phyloP scores from a whole-genome alignment of 495 filamentous ascomycete species.

The Daldinia childiae region DNA sequence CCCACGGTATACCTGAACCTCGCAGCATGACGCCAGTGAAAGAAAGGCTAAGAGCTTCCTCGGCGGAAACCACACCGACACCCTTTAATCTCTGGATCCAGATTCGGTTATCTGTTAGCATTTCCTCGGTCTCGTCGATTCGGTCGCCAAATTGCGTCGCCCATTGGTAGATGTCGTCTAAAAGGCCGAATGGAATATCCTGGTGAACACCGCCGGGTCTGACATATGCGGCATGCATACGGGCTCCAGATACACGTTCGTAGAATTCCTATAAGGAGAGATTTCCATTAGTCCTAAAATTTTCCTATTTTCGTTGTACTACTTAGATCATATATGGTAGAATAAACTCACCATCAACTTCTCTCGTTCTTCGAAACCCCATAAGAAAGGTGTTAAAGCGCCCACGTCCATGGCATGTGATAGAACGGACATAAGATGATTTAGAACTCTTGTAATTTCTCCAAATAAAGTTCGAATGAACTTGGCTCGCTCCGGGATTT shows the following conservation, averaged over 20 bases:
- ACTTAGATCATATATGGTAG: conserved; percentile 8
- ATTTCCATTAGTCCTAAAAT: conserved; percentile 39
- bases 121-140: conserved; percentile 98
- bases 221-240: conserved; percentile 97
- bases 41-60: conserved; percentile 92
- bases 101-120: conserved; percentile 99
- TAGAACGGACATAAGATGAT: conserved; percentile 98
- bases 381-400: conserved; percentile 96
- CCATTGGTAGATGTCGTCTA: conserved; percentile 99
- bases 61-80: conserved; percentile 88
- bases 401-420: conserved; percentile 99
- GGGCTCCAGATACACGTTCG: conserved; percentile 97
- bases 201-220: conserved; percentile 96
- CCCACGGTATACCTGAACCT: conserved; percentile 96
- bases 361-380: conserved; percentile 99
- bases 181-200: conserved; percentile 91
- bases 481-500: conserved; percentile 95
- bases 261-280: conserved; percentile 85
- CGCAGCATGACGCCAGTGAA: conserved; percentile 99
- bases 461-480: conserved; percentile 97
- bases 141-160: conserved; percentile 99
- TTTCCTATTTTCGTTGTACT: conserved; percentile 15
- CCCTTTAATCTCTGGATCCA: conserved; percentile 94
- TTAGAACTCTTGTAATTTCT: conserved; percentile 93
- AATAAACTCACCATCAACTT: conserved; percentile 89